phyloP scores from a whole-genome alignment of 1,139 yeast species.

The Sporopachydermia cereana region DNA sequence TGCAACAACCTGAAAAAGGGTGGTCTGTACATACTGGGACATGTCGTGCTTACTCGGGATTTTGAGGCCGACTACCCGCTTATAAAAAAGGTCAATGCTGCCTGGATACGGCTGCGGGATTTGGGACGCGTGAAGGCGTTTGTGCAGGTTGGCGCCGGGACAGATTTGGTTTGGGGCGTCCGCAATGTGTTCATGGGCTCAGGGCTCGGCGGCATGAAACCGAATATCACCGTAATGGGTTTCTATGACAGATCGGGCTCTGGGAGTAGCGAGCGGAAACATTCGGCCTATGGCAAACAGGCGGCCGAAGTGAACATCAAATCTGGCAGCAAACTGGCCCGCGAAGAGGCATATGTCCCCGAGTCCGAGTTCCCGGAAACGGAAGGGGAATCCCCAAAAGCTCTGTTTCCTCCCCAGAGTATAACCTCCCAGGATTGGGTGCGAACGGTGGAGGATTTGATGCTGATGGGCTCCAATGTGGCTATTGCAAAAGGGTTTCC shows the following conservation, averaged over 20 bases:
- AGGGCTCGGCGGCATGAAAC: conserved; percentile 97
- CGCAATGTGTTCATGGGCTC: conserved; percentile 84
- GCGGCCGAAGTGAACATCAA: background rate
- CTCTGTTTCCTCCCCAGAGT: conserved; percentile 26
- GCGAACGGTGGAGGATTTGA: conserved; percentile 76
- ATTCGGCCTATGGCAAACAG: conserved; percentile 18
- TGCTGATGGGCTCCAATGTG: conserved; percentile 87
- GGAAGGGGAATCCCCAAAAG: background rate
- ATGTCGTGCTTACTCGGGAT: conserved; percentile 54
- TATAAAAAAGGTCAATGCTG: conserved; percentile 55
- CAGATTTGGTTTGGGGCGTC: conserved; percentile 91
- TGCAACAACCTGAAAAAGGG: conserved; percentile 93
- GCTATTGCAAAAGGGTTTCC: conserved; percentile 89
- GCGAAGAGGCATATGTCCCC: background rate
- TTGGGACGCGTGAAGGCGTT: conserved; percentile 74
- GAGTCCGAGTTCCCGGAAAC: conserved; percentile 1
- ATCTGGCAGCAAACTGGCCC: background rate
- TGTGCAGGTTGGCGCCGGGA: conserved; percentile 84
- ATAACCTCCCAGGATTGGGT: conserved; percentile 80
- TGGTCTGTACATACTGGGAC: conserved; percentile 85
- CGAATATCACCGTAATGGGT: conserved; percentile 86
- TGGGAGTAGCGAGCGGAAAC: conserved; percentile 22
- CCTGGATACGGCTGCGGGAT: conserved; percentile 80
- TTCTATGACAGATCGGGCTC: conserved; percentile 41
- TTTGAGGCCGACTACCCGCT: conserved; percentile 56